Percentiles rank a stretch among this genome's conserved stretches.
These are phyloP conservation scores for Zanthoxylum bungeanum DNA, from an alignment of 345 rosid species.

Conservation along the genomic window DNA sequence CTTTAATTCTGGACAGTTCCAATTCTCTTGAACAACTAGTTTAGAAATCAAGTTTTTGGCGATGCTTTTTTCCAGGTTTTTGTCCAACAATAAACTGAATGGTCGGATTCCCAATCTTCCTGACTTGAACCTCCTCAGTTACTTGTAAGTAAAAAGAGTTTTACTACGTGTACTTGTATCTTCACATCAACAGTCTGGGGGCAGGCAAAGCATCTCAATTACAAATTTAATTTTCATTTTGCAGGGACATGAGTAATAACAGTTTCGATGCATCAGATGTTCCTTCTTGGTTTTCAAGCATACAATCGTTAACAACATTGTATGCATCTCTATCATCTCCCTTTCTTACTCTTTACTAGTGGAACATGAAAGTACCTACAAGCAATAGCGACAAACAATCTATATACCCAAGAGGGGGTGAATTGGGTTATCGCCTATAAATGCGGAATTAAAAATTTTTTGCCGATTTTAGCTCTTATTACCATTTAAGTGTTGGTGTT, in stretches of 20 bases:
- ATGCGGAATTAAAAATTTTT: too few species aligned
- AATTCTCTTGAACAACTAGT: background rate
- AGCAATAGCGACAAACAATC: too few species aligned
- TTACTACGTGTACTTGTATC: background rate
- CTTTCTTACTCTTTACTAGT: background rate
- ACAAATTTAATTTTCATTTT: background rate
- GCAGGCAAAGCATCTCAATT: background rate
- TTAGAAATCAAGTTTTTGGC: background rate
- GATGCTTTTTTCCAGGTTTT: constrained; percentile 41
- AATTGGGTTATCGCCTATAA: too few species aligned
- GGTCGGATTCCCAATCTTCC: constrained; percentile 67
- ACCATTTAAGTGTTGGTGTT: too few species aligned
- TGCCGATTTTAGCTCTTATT: too few species aligned
- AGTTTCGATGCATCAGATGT: constrained; percentile 42
- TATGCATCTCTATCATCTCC: constrained; percentile 34
- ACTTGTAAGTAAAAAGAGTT: constrained; percentile 50
- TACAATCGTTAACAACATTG: constrained; percentile 60
- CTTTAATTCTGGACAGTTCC: background rate
- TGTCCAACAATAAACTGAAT: constrained; percentile 62
- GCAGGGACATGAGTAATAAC: constrained; percentile 87
- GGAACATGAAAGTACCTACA: background rate
- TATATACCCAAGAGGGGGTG: too few species aligned
- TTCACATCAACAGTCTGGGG: background rate
- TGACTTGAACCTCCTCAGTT: constrained; percentile 45
- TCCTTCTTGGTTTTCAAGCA: constrained; percentile 58